Conservation (phyloP, 306 rosid species). For the Quercus agrifolia region DNA sequence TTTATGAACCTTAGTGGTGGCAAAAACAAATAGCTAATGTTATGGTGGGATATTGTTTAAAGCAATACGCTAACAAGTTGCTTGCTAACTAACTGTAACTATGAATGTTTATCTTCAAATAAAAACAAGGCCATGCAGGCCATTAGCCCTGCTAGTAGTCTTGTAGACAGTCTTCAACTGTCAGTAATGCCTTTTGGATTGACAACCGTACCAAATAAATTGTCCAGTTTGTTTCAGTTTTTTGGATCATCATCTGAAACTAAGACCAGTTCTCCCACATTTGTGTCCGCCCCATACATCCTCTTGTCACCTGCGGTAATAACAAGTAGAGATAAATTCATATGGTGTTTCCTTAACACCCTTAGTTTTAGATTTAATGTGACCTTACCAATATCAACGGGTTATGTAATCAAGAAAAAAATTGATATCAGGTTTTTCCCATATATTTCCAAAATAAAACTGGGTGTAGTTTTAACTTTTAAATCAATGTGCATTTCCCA, state of each 20-base stretch:
- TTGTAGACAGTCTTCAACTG: no score
- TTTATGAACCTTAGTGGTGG: no score
- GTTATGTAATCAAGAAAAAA: not conserved
- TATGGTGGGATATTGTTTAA: no score
- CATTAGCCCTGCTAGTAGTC: no score
- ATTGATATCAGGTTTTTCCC: not conserved
- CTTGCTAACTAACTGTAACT: no score
- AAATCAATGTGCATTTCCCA: no score
- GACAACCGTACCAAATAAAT: not conserved
- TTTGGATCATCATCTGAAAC: not conserved
- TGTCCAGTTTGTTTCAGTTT: not conserved
- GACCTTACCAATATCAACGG: not conserved
- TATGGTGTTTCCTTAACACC: not conserved
- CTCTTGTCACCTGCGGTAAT: not conserved
- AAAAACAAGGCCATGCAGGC: no score
- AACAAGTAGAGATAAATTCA: not conserved
- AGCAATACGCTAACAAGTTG: no score
- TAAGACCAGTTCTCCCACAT: not conserved
- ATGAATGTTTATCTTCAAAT: no score
- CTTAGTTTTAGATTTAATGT: not conserved
- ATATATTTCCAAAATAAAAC: not conserved
- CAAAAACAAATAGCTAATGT: no score
- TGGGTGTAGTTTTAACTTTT: no score
- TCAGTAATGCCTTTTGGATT: not conserved
- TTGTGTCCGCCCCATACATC: not conserved